Base-by-base conservation (phyloP, 305 asterid genomes). In the Solanum aculeatissimum region DNA sequence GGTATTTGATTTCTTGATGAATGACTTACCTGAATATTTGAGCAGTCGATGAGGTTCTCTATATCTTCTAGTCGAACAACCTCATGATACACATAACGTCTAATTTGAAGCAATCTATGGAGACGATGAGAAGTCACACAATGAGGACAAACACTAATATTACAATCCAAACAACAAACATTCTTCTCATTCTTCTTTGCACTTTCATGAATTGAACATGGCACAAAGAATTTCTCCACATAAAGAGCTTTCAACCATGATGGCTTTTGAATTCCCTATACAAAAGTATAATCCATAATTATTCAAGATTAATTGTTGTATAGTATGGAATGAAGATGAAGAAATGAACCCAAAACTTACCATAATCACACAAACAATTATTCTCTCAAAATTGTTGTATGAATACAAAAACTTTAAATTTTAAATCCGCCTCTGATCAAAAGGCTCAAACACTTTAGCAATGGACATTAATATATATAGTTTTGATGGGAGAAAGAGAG, bases 121-220 rank as follows among this genome's bases (percentile, higher is more conserved):
- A 91, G 81, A 15, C 98, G 91, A 85, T 96, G 99, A 49, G 97
- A 90, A 84, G 91, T 88, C 1, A 95, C 98, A 7, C 99, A 96
- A 11, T 96, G 99, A 1, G 99, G 99, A 86, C 99, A 96, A 83
- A 96, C 93, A 86, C 99, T 96, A 1, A 69, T 92, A 88, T 98
- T 95, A 85, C 99, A 96, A 89, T 96, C 99, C 89, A 96, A 92
- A 32, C 99, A 96, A 54, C 91, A 93, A 1, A 96, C 92, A 51
- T 96, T 96, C 87, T 93, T 95, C 97, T 96, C 99, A 57, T 95
- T 96, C 80, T 96, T 96, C 92, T 96, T 96, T n/a, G 94, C 94
- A 7, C 87, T 78, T n/a, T 91, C 97, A 32, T 96, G 99, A 83
- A 91, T 88, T 49, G 98, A 90, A 84, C 99, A 96, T 11, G 95